Evolutionary conservation across 208 protist species (phyloP).

Genomic region (Crithidia sp.): DNA sequence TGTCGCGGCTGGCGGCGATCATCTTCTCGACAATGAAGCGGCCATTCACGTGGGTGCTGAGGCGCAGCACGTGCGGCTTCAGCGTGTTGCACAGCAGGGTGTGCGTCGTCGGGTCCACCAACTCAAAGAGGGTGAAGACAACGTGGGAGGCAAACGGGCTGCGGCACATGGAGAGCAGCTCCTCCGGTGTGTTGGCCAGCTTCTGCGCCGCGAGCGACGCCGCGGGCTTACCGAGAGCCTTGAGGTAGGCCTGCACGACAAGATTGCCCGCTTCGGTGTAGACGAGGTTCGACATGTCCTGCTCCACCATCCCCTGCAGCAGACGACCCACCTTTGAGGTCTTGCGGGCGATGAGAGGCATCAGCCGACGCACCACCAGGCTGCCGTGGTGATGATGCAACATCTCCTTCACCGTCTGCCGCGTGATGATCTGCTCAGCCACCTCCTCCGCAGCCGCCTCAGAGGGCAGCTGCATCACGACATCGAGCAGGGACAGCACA

Average conservation of each 20-base stretch:
- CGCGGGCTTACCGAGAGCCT: constrained; percentile 46
- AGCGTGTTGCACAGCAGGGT: constrained; percentile 71
- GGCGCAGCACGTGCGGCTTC: constrained; percentile 50
- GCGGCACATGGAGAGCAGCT: constrained; percentile 71
- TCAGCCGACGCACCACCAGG: constrained; percentile 76
- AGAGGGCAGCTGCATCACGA: constrained; percentile 41
- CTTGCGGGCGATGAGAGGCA: constrained; percentile 66
- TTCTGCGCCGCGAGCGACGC: constrained; percentile 63
- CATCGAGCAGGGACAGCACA: constrained; percentile 55
- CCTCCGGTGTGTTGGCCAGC: constrained; percentile 55
- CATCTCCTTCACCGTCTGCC: constrained; percentile 56
- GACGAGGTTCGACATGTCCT: constrained; percentile 52
- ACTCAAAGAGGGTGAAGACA: constrained; percentile 71
- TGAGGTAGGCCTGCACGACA: constrained; percentile 77
- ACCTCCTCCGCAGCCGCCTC: constrained; percentile 55
- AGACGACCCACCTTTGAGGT: constrained; percentile 67
- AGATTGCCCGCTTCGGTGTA: constrained; percentile 86
- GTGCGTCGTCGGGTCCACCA: constrained; percentile 73
- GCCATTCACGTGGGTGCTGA: constrained; percentile 84
- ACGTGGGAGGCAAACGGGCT: constrained; percentile 81
- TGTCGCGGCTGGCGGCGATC: constrained; percentile 73
- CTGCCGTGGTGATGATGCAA: constrained; percentile 67
- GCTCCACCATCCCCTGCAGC: constrained; percentile 60
- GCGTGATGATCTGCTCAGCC: constrained; percentile 52
- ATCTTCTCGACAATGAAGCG: constrained; percentile 89